Conservation (phyloP, 768 basidiomycete species). For the Termitomyces sp. region DNA sequence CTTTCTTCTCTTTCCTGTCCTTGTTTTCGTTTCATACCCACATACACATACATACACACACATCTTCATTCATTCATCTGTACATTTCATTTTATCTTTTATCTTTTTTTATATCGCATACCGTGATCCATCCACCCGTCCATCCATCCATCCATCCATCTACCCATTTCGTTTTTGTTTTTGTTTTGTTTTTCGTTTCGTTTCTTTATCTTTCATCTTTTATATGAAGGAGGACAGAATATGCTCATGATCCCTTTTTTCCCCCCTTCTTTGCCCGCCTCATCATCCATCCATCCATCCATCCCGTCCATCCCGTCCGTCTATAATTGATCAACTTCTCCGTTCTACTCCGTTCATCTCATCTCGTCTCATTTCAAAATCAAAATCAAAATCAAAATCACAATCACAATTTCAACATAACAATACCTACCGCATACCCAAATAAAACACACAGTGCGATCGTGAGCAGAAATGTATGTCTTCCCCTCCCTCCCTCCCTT, state of each 20-base stretch:
- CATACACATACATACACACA: conserved; percentile 5
- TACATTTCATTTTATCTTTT: conserved; percentile 17
- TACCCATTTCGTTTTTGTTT: conserved; percentile 18
- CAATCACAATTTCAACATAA: background rate
- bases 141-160: conserved; percentile 5
- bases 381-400: too few species aligned
- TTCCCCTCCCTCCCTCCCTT: background rate
- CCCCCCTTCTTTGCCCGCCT: conserved; percentile 17
- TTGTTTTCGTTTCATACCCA: background rate
- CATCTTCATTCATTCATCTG: conserved; percentile 4
- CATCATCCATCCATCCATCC: conserved; percentile 7
- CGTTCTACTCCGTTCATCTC: too few species aligned
- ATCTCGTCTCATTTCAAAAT: too few species aligned
- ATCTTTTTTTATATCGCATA: too few species aligned
- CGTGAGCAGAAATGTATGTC: conserved; percentile 69
- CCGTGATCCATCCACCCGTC: too few species aligned
- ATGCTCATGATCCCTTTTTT: conserved; percentile 22
- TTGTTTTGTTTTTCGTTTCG: too few species aligned
- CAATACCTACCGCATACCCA: too few species aligned
- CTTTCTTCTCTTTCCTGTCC: background rate
- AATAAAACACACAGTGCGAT: too few species aligned
- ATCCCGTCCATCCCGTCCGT: too few species aligned
- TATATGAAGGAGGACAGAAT: conserved; percentile 17
- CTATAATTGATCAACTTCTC: too few species aligned
- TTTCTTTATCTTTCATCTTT: background rate